These are phyloP conservation scores for Alliaria petiolata DNA, from an alignment of 345 rosid genomes.

Conservation along the genomic window DNA sequence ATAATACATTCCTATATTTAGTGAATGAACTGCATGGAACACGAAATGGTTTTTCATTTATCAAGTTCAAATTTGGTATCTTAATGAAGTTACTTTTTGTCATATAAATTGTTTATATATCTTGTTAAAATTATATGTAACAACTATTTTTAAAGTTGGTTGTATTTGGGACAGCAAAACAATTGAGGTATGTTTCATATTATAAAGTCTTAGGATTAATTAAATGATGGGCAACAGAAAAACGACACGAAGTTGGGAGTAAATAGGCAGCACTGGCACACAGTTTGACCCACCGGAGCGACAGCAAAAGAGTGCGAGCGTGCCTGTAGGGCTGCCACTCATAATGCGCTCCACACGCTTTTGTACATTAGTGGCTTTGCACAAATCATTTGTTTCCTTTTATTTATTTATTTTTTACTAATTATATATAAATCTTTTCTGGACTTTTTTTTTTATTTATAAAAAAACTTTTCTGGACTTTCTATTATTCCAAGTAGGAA, in stretches of 20 bases:
- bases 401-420: not conserved
- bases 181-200: conserved; percentile 13
- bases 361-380: conserved; percentile 37
- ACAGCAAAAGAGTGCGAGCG: conserved; percentile 30
- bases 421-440: not conserved
- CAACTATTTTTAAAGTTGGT: not conserved
- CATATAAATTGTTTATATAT: too few species aligned
- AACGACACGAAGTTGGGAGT: conserved; percentile 31
- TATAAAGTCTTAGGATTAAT: not conserved
- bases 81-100: not conserved
- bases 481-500: conserved; percentile 14
- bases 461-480: not conserved
- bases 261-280: conserved; percentile 26
- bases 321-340: conserved; percentile 31
- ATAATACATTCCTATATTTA: not conserved
- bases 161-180: conserved; percentile 10
- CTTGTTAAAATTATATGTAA: too few species aligned
- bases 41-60: not conserved
- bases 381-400: conserved; percentile 21
- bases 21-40: not conserved
- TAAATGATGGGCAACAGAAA: not conserved
- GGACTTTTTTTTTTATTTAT: too few species aligned
- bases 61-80: not conserved
- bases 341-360: conserved; percentile 42
- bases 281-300: conserved; percentile 35